A percentile compares a stretch with the other conserved stretches of the same genome.
These are phyloP conservation scores for Millerozyma miso DNA, from an alignment of 805 yeast species.

Conservation along the genomic window DNA sequence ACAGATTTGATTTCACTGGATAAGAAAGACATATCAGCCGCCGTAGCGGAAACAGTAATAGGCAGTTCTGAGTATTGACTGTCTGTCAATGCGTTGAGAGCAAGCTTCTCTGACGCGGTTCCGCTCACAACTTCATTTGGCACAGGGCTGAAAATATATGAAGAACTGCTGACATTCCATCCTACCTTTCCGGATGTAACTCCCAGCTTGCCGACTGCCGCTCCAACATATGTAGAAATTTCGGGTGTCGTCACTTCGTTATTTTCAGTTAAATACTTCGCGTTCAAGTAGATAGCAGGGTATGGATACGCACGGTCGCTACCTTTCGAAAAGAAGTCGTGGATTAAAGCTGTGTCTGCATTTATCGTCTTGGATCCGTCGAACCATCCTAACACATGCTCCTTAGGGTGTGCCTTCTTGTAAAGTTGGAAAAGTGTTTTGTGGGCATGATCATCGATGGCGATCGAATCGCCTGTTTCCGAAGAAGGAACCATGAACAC, in stretches of 20 bases:
- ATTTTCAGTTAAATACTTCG: conserved; percentile 49
- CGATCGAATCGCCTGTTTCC: conserved; percentile 70
- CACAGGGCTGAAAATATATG: conserved; percentile 71
- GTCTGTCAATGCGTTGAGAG: conserved; percentile 45
- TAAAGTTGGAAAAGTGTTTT: conserved; percentile 64
- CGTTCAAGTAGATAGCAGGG: conserved; percentile 76
- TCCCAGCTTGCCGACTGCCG: conserved; percentile 55
- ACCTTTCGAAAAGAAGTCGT: conserved; percentile 72
- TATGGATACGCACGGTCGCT: conserved; percentile 65
- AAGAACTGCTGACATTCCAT: conserved; percentile 35
- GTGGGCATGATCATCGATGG: conserved; percentile 75
- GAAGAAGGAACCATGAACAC: conserved; percentile 78
- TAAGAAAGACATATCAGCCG: conserved; percentile 45
- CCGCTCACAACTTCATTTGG: conserved; percentile 60
- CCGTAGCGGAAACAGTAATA: conserved; percentile 23
- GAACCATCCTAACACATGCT: conserved; percentile 82
- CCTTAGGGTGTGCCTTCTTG: conserved; percentile 75
- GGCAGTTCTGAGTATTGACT: conserved; percentile 25
- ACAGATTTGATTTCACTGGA: conserved; percentile 44
- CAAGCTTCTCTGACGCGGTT: conserved; percentile 51
- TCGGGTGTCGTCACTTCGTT: conserved; percentile 51
- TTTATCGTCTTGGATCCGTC: conserved; percentile 59
- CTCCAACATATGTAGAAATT: conserved; percentile 68
- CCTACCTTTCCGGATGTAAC: conserved; percentile 21
- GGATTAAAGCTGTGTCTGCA: conserved; percentile 70